phyloP scores from a whole-genome alignment of 495 filamentous ascomycete genomes.

The Xylaria palmicola region DNA sequence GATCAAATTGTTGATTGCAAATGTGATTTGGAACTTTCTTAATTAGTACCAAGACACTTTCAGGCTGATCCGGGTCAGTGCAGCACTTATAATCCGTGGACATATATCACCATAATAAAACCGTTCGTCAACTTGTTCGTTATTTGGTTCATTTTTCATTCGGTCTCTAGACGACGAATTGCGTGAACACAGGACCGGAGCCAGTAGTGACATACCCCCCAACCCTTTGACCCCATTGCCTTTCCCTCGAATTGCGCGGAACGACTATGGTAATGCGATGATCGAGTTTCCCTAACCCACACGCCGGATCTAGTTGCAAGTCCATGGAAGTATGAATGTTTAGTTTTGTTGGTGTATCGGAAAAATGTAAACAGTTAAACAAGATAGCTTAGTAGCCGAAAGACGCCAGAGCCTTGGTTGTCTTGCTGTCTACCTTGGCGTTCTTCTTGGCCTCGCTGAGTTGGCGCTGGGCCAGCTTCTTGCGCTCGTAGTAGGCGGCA shows the following conservation, averaged over 20 bases:
- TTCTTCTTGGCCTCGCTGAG: constrained; percentile 87
- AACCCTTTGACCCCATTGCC: constrained; percentile 30
- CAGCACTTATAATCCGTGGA: not conserved
- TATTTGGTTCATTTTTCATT: constrained; percentile 32
- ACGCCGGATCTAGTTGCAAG: constrained; percentile 36
- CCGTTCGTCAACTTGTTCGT: constrained; percentile 20
- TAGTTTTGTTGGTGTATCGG: constrained; percentile 30
- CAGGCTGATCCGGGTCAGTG: not conserved
- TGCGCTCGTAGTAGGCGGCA: constrained; percentile 98
- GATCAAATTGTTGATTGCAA: not conserved
- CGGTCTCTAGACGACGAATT: constrained; percentile 34
- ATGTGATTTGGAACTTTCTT: not conserved
- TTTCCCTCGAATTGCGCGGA: constrained; percentile 31
- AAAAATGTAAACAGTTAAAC: constrained; percentile 24
- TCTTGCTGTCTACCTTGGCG: constrained; percentile 77
- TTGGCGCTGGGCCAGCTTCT: constrained; percentile 91
- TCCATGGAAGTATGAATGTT: constrained; percentile 26
- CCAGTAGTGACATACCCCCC: constrained; percentile 26
- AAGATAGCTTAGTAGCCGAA: constrained; percentile 52
- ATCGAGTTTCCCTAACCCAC: constrained; percentile 37
- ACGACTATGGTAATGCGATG: constrained; percentile 34
- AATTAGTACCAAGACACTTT: not conserved
- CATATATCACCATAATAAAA: constrained; percentile 8
- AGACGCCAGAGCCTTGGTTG: constrained; percentile 52
- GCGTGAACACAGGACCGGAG: constrained; percentile 33